A percentile compares a stretch with the other conserved stretches of the same genome.
Evolutionary conservation across 305 asterid species (phyloP).

Genomic region (Solanum chacoense): DNA sequence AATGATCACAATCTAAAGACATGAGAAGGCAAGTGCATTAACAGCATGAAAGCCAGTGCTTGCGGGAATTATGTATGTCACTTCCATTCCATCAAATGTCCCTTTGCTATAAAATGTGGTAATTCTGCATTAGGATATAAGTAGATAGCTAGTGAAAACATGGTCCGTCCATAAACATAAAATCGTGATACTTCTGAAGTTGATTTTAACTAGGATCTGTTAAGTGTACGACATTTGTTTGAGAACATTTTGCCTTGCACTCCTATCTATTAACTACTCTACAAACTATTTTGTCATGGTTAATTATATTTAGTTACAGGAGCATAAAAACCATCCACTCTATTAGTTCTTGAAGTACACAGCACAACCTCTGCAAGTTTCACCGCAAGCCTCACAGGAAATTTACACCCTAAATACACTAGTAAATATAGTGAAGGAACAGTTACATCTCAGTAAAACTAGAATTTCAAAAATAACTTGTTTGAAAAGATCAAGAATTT

Average conservation of each 20-base stretch:
- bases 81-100: not conserved
- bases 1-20: constrained; percentile 4
- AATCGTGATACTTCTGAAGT: not conserved
- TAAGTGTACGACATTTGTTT: not conserved
- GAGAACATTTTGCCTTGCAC: not conserved
- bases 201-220: not conserved
- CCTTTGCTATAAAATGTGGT: not conserved
- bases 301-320: not conserved
- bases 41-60: not conserved
- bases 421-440: not conserved
- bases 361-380: not conserved
- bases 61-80: not conserved
- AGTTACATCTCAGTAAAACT: not conserved
- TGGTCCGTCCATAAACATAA: not conserved
- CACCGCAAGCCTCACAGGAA: not conserved
- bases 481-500: not conserved
- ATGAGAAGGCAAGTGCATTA: not conserved
- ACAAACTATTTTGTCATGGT: not conserved
- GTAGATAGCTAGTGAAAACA: not conserved
- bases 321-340: not conserved
- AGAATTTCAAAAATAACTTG: not conserved
- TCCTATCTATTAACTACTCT: not conserved
- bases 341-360: not conserved
- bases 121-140: not conserved
- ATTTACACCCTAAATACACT: not conserved